phyloP scores from a whole-genome alignment of 768 basidiomycete genomes.

The Pleurotus djamor region DNA sequence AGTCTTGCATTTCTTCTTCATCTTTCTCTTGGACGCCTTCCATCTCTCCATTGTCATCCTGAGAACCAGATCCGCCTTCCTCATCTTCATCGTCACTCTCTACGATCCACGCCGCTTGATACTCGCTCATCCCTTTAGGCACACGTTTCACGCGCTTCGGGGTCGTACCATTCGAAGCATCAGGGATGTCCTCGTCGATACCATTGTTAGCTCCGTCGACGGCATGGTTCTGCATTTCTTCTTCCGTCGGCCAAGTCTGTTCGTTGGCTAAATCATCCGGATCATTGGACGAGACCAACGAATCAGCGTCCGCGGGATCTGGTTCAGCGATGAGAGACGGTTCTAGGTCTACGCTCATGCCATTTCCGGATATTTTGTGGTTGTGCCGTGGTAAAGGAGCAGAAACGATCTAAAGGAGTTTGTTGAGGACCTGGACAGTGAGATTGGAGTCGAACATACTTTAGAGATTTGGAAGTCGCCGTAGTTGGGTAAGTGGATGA shows the following conservation, averaged over 20 bases:
- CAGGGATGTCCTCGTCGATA: slow-evolving; percentile 43
- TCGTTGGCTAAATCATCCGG: slow-evolving; percentile 91
- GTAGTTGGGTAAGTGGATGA: slow-evolving; percentile 83
- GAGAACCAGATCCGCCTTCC: slow-evolving; percentile 28
- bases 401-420: slow-evolving; percentile 60
- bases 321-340: slow-evolving; percentile 64
- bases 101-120: slow-evolving; percentile 96
- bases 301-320: slow-evolving; percentile 67
- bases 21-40: slow-evolving; percentile 36
- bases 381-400: slow-evolving; percentile 44
- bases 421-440: not conserved
- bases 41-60: slow-evolving; percentile 25
- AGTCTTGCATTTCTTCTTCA: slow-evolving; percentile 62
- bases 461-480: slow-evolving; percentile 88
- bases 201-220: slow-evolving; percentile 21
- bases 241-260: slow-evolving; percentile 98
- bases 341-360: slow-evolving; percentile 63
- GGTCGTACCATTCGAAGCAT: slow-evolving; percentile 70
- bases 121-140: slow-evolving; percentile 95
- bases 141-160: slow-evolving; percentile 79
- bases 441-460: slow-evolving; percentile 36
- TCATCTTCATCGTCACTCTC: slow-evolving; percentile 75
- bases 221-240: slow-evolving; percentile 64
- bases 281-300: slow-evolving; percentile 82
- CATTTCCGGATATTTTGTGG: slow-evolving; percentile 26